A percentile compares a stretch with the other conserved stretches of the same genome.
Evolutionary conservation across 1,284 basidiomycete genomes (phyloP).

Genomic region (Omphalotus olearius): DNA sequence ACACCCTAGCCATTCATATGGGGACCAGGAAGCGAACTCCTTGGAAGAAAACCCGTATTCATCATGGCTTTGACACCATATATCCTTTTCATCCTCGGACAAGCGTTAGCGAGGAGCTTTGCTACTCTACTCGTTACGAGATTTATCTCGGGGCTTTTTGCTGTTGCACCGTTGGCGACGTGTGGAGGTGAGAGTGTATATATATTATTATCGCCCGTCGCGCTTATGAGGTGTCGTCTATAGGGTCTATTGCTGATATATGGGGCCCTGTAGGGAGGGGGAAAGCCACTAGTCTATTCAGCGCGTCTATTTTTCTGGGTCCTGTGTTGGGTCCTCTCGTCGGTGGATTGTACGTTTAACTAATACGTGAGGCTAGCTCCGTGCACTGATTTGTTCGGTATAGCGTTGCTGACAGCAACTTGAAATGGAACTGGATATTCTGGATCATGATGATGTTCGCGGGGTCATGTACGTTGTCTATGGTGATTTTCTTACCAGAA

Average conservation of each 20-base stretch:
- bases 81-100: conserved; percentile 59
- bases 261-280: conserved; percentile 58
- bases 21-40: conserved; percentile 58
- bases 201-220: too few relatives aligned
- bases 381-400: neutral
- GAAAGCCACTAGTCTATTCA: conserved; percentile 56
- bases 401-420: conserved; percentile 34
- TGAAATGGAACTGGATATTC: conserved; percentile 62
- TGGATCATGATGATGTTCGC: conserved; percentile 67
- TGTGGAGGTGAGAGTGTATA: conserved; percentile 39
- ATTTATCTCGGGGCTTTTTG: conserved; percentile 68
- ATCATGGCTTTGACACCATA: conserved; percentile 45
- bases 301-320: conserved; percentile 61
- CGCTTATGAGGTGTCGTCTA: too few relatives aligned
- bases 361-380: neutral
- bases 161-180: conserved; percentile 59
- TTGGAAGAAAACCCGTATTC: conserved; percentile 58
- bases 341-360: conserved; percentile 42
- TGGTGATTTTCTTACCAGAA: conserved; percentile 48
- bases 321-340: conserved; percentile 61
- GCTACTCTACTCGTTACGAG: conserved; percentile 60
- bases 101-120: conserved; percentile 61
- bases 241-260: conserved; percentile 50
- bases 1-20: conserved; percentile 33
- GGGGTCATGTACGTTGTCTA: conserved; percentile 39